A percentile compares a stretch with the other conserved stretches of the same genome.
Conservation (phyloP, 1,284 basidiomycete species). For the Pseudozyma tsukubaensis region DNA sequence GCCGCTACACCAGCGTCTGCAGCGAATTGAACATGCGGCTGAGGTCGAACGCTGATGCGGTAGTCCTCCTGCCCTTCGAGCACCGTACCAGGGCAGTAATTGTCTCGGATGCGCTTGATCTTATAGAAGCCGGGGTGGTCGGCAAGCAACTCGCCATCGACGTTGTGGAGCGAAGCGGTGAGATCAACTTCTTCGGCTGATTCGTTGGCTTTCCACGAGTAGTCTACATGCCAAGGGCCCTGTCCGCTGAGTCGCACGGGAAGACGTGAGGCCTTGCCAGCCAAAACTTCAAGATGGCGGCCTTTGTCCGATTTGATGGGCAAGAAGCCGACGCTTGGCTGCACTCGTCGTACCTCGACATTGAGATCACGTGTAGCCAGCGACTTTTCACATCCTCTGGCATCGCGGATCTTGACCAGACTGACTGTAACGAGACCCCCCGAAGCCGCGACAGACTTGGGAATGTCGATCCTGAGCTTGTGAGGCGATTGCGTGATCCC, state of each 20-base stretch:
- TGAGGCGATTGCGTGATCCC: slow-evolving; percentile 61
- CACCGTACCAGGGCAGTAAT: slow-evolving; percentile 83
- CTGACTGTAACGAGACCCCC: slow-evolving; percentile 85
- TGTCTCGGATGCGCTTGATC: slow-evolving; percentile 80
- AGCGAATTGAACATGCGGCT: slow-evolving; percentile 72
- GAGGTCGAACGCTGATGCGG: slow-evolving; percentile 79
- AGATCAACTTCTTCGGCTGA: slow-evolving; percentile 65
- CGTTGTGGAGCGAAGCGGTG: slow-evolving; percentile 73
- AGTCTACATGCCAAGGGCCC: slow-evolving; percentile 76
- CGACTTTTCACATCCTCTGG: slow-evolving; percentile 84
- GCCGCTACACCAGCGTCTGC: slow-evolving; percentile 34
- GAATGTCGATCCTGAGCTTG: slow-evolving; percentile 67
- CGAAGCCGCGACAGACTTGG: slow-evolving; percentile 73
- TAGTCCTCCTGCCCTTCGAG: slow-evolving; percentile 76
- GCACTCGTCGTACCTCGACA: slow-evolving; percentile 87
- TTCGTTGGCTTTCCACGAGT: slow-evolving; percentile 74
- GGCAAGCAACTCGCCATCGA: slow-evolving; percentile 80
- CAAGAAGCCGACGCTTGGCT: slow-evolving; percentile 88
- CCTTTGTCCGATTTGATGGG: slow-evolving; percentile 69
- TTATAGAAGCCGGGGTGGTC: slow-evolving; percentile 80
- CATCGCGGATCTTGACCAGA: slow-evolving; percentile 85
- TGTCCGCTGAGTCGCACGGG: slow-evolving; percentile 67
- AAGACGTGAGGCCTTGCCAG: slow-evolving; percentile 76
- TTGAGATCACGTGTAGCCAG: slow-evolving; percentile 82
- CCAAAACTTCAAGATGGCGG: slow-evolving; percentile 77